Evolutionary conservation across 768 basidiomycete species (phyloP).

Genomic region (Harrya chromipes): DNA sequence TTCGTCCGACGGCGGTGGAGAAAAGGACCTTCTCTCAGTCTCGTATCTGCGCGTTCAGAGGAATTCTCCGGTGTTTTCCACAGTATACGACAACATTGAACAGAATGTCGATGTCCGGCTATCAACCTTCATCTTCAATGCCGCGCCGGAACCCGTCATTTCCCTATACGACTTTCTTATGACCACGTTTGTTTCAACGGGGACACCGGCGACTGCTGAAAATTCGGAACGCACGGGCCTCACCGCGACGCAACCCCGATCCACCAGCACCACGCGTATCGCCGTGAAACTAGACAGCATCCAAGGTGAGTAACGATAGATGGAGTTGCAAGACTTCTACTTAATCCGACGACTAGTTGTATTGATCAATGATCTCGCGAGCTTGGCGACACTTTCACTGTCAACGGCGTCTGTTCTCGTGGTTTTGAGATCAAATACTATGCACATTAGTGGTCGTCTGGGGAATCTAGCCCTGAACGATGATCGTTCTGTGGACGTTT

Average conservation of each 20-base stretch:
- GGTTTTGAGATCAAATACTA: conserved; percentile 63
- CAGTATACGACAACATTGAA: conserved; percentile 78
- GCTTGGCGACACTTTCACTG: conserved; percentile 81
- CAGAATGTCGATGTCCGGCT: conserved; percentile 84
- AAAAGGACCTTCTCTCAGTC: conserved; percentile 72
- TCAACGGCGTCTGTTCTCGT: conserved; percentile 88
- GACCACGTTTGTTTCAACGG: conserved; percentile 81
- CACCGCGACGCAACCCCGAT: conserved; percentile 1
- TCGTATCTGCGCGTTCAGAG: conserved; percentile 78
- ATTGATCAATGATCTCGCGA: conserved; percentile 66
- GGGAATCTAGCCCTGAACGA: conserved; percentile 83
- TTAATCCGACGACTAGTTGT: conserved; percentile 49
- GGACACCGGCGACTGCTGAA: conserved; percentile 8
- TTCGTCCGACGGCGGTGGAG: conserved; percentile 51
- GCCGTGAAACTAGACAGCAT: conserved; percentile 81
- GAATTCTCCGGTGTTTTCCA: conserved; percentile 80
- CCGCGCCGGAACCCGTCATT: conserved; percentile 87
- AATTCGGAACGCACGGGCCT: conserved; percentile 7
- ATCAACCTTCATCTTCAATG: conserved; percentile 86
- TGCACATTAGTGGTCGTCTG: conserved; percentile 76
- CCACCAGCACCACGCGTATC: conserved; percentile 68
- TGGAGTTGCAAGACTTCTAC: background rate
- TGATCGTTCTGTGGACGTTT: conserved; percentile 50
- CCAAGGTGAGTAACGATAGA: conserved; percentile 49
- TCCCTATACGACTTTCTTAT: conserved; percentile 95